A percentile compares a stretch with the other conserved stretches of the same genome.
Evolutionary conservation across 1,284 basidiomycete species (phyloP).

Genomic region (Apiotrichum sp.): DNA sequence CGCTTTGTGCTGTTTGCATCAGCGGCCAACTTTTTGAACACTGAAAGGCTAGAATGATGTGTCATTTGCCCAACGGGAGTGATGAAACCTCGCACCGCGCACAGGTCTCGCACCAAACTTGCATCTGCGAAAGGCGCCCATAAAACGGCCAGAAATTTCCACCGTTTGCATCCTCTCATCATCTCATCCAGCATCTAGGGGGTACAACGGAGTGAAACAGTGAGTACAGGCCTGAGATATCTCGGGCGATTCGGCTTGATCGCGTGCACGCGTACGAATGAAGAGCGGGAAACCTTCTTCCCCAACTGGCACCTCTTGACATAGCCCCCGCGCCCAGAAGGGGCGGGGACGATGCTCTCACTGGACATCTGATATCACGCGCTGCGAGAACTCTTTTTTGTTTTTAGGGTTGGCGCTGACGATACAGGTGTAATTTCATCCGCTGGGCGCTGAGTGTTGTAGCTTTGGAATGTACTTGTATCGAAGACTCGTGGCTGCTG

Average conservation of each 20-base stretch:
- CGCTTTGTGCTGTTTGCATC: neutral
- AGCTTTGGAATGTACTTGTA: no score
- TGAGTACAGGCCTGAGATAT: neutral
- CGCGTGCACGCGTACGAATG: slow-evolving; percentile 20
- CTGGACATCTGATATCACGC: slow-evolving; percentile 18
- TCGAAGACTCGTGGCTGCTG: no score
- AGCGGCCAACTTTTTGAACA: no score
- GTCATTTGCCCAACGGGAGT: neutral
- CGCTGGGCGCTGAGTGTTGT: no score
- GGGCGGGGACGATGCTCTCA: slow-evolving; percentile 16
- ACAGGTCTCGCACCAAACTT: no score
- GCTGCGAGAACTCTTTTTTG: neutral
- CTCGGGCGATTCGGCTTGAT: no score
- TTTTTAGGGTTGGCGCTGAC: neutral
- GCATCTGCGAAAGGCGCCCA: neutral
- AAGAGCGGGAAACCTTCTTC: slow-evolving; percentile 38
- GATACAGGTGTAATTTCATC: neutral
- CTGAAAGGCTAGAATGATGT: no score
- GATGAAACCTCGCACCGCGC: no score
- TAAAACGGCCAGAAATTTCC: neutral
- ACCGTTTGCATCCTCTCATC: neutral
- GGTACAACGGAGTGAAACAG: neutral
- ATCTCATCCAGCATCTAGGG: neutral
- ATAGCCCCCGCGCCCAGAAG: slow-evolving; percentile 21
- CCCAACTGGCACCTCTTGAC: slow-evolving; percentile 47